Conservation (phyloP, 352 stramenopile species). For the Pythium diclinum region DNA sequence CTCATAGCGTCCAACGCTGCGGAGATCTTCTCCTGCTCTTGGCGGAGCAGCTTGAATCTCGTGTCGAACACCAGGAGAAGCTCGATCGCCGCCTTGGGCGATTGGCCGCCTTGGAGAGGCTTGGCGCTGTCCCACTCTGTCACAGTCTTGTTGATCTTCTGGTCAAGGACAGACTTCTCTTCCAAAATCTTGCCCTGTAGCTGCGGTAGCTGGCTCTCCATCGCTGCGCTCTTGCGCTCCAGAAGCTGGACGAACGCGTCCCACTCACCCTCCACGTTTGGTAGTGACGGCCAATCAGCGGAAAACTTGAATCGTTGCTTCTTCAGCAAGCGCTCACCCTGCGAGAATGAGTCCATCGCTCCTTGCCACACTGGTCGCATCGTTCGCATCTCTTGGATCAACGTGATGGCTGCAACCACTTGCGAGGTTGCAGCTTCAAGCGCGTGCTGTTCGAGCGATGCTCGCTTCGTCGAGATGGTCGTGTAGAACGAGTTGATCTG, state of each 20-base stretch:
- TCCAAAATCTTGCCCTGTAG: slow-evolving; percentile 97
- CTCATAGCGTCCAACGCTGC: slow-evolving; percentile 95
- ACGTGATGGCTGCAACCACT: slow-evolving; percentile 91
- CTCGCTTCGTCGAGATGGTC: slow-evolving; percentile 81
- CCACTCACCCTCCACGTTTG: slow-evolving; percentile 95
- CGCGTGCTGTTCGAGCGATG: slow-evolving; percentile 91
- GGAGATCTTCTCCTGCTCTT: slow-evolving; percentile 94
- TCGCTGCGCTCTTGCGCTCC: slow-evolving; percentile 86
- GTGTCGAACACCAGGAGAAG: slow-evolving; percentile 83
- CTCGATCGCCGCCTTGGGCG: slow-evolving; percentile 73
- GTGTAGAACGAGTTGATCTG: slow-evolving; percentile 90
- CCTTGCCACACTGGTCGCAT: slow-evolving; percentile 72
- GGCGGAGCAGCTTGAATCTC: slow-evolving; percentile 74
- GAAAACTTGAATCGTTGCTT: slow-evolving; percentile 95
- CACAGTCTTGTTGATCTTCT: slow-evolving; percentile 75
- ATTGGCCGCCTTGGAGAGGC: slow-evolving; percentile 66
- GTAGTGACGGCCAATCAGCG: slow-evolving; percentile 95
- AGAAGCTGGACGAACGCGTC: slow-evolving; percentile 92
- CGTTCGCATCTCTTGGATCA: slow-evolving; percentile 87
- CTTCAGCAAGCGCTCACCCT: slow-evolving; percentile 95
- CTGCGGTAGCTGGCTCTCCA: slow-evolving; percentile 97
- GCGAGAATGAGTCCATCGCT: slow-evolving; percentile 87
- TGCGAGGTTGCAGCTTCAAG: slow-evolving; percentile 95
- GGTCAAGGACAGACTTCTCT: slow-evolving; percentile 91
- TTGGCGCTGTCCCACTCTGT: slow-evolving; percentile 81